These are phyloP conservation scores for Zoysia matrella DNA, from an alignment of 202 grass and related monocot species.

Conservation along the genomic window DNA sequence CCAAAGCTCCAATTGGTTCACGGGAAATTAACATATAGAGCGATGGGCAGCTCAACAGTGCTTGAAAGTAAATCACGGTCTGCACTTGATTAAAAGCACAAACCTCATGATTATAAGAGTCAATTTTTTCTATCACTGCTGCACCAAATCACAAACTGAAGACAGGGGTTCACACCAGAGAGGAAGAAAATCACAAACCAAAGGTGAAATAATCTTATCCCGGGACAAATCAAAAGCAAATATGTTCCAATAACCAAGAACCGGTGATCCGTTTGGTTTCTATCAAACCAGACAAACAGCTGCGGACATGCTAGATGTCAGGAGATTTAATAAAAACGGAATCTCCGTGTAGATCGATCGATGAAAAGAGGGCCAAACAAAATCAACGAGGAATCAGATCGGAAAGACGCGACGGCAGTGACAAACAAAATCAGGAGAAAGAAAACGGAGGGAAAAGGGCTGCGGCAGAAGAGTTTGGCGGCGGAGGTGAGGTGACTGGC, in stretches of 20 bases:
- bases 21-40: neutral
- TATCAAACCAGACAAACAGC: neutral
- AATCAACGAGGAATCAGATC: neutral
- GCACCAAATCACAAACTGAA: constrained; percentile 19
- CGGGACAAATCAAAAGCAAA: neutral
- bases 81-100: neutral
- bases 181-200: constrained; percentile 11
- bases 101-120: constrained; percentile 44
- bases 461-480: neutral
- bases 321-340: neutral
- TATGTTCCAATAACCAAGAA: neutral
- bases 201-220: neutral
- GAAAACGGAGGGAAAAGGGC: neutral
- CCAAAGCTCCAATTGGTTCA: no score
- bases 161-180: constrained; percentile 20
- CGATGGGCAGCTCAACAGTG: constrained; percentile 58
- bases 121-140: constrained; percentile 51
- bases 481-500: neutral
- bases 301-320: no score
- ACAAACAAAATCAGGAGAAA: neutral
- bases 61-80: constrained; percentile 54
- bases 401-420: no score
- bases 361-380: neutral
- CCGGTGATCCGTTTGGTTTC: neutral
- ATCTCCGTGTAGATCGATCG: no score